These are phyloP conservation scores for Garcia nutans DNA, from an alignment of 345 rosid species.

Conservation along the genomic window DNA sequence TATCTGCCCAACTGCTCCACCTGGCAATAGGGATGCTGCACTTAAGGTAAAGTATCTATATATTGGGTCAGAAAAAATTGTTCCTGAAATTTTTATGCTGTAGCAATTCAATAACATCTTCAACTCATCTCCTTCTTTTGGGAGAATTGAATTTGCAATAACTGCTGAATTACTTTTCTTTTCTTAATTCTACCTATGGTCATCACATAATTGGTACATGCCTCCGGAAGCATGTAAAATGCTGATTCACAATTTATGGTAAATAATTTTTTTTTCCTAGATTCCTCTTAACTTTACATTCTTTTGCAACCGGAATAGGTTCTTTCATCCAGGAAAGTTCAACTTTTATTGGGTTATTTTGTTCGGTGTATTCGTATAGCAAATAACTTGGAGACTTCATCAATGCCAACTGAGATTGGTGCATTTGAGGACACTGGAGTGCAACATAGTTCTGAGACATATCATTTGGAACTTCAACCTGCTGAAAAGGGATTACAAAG, in stretches of 20 bases:
- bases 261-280: neutral
- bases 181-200: neutral
- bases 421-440: slow-evolving; percentile 12
- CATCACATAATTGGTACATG: neutral
- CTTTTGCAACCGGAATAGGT: slow-evolving; percentile 46
- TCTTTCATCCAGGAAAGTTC: slow-evolving; percentile 72
- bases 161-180: neutral
- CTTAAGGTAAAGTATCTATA: slow-evolving; percentile 52
- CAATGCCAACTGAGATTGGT: slow-evolving; percentile 22
- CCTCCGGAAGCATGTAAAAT: neutral
- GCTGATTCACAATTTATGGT: neutral
- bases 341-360: slow-evolving; percentile 71
- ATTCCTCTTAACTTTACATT: neutral
- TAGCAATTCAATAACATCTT: neutral
- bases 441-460: slow-evolving; percentile 40
- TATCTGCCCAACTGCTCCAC: slow-evolving; percentile 74
- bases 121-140: neutral
- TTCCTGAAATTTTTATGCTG: neutral
- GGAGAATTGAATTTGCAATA: neutral
- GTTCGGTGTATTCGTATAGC: slow-evolving; percentile 49
- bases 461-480: slow-evolving; percentile 76
- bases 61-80: neutral
- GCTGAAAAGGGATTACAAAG: slow-evolving; percentile 66
- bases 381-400: slow-evolving; percentile 33
- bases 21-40: slow-evolving; percentile 90